Evolutionary conservation across 768 basidiomycete genomes (phyloP), one percentile per base, ranked within the genome.

Genomic region (Mycena rebaudengoi): DNA sequence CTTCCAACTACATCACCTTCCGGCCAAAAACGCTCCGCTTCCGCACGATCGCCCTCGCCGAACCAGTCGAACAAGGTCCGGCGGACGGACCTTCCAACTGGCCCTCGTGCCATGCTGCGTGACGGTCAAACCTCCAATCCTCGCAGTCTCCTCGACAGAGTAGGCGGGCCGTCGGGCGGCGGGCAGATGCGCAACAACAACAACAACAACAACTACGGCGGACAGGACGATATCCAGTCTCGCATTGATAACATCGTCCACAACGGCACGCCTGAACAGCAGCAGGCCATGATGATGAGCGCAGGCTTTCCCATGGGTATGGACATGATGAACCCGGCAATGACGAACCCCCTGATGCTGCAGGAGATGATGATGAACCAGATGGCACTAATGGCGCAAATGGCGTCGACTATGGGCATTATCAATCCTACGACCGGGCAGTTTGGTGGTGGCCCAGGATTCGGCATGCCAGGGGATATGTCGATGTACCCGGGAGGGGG

Each of bases 291-390:
- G 81, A 86, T 85, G 80, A 85, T 81, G 81, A 75, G 72, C 28
- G 78, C 75, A 26, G 82, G 82, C 13, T 84, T 80, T 62, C 80
- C 80, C 46, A 73, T 76, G 69, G 72, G 75, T 64, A 85, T 91
- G 85, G 88, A 94, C 73, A 89, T 91, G 86, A 81, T 88, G 79
- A 83, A 82, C 20, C 25, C 53, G 35, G 81, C 77, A 59, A 86
- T 86, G 80, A 77, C 84, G 45, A 93, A 89, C 69, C 89, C 91
- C 39, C 67, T 92, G 63, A 78, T 91, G 76, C 76, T 96, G 68
- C 95, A 95, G 76, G 94, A 94, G 73, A 90, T 96, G 85, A 89
- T 96, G 88, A 89, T 92, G 86, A 92, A 86, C 75, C 91, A 95
- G 74, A 94, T 94, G 91, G 91, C 93, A 26, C 83, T 96, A 71